Evolutionary conservation across 129 eudicot genomes (phyloP).

Genomic region (Dittrichia graveolens): DNA sequence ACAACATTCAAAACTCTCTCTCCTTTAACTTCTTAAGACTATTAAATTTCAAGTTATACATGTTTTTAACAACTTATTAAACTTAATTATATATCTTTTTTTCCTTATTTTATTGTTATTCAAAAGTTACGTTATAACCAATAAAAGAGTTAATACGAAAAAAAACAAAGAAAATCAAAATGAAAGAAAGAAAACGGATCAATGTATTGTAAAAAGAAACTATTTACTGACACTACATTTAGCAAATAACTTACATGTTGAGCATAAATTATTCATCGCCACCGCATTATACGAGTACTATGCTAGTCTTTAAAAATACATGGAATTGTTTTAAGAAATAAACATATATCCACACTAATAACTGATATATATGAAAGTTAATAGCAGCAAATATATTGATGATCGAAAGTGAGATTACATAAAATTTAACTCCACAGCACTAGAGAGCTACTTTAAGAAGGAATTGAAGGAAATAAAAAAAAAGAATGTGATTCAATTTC

Average conservation of each 20-base stretch:
- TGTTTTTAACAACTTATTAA: too few relatives aligned
- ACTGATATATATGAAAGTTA: neutral
- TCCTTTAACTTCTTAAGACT: too few relatives aligned
- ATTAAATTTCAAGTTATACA: too few relatives aligned
- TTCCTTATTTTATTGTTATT: neutral
- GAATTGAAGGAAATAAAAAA: neutral
- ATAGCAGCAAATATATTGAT: constrained; percentile 11
- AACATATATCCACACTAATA: neutral
- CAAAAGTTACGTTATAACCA: neutral
- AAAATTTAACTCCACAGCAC: constrained; percentile 27
- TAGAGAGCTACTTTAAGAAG: constrained; percentile 18
- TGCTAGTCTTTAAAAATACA: neutral
- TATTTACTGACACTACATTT: too few relatives aligned
- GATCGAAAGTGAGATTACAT: constrained; percentile 15
- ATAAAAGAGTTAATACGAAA: too few relatives aligned
- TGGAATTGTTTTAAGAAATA: neutral
- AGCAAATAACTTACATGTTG: neutral
- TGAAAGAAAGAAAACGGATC: too few relatives aligned
- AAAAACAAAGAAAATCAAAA: too few relatives aligned
- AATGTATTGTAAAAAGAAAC: too few relatives aligned
- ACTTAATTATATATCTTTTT: neutral
- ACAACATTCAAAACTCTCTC: too few relatives aligned
- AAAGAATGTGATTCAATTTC: too few relatives aligned
- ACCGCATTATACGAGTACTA: neutral
- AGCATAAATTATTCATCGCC: neutral